Evolutionary conservation across 768 basidiomycete species (phyloP), one percentile per base, ranked within the genome.

Genomic region (Trichaptum fuscoviolaceum): DNA sequence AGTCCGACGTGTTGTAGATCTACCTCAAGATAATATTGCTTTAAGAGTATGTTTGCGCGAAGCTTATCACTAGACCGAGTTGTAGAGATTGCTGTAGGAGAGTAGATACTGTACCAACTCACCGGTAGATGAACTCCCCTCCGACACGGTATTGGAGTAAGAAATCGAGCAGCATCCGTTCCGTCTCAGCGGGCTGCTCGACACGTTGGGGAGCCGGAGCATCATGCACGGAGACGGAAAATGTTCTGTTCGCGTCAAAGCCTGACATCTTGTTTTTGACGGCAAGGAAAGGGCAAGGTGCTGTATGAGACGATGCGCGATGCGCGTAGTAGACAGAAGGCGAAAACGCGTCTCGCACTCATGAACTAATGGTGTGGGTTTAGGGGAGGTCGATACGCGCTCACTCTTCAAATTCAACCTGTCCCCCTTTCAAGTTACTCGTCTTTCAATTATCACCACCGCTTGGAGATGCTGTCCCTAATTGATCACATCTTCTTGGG

Each of bases 111-210:
- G 3, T 20, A 42, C 26, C 58, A 8, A 71, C 84, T 66, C 65
- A 90, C 95, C 96, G 85, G 78, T 99, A 99, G 64, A 93, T 86
- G 80, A 95, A 99, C 72, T 93, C 91, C 69, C 91, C 91, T 12
- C 92, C 93, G 61, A 96, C 85, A 68, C 96, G 87, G 78, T 92
- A 98, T 64, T 89, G 87, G 64, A 93, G 82, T 58, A 98, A 81
- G 77, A 99, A 98, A 35, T 97, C 92, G 63, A 89, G 83, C 25
- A 96, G 82, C 27, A 89, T 80, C 73, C 87, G 88, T 73, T 95
- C 93, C 0, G 87, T 87, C 73, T 93, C 90, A 3, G 94, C 89
- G 6, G 91, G 90, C 0, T 87, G 83, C 23, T 95, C 92, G 25
- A 88, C 84, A 18, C 84, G 78, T 12, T 82, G 78, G 20, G 84